Percentiles rank a stretch among this genome's conserved stretches.
phyloP scores from a whole-genome alignment of 768 basidiomycete species.

The Hericium rajendrae region DNA sequence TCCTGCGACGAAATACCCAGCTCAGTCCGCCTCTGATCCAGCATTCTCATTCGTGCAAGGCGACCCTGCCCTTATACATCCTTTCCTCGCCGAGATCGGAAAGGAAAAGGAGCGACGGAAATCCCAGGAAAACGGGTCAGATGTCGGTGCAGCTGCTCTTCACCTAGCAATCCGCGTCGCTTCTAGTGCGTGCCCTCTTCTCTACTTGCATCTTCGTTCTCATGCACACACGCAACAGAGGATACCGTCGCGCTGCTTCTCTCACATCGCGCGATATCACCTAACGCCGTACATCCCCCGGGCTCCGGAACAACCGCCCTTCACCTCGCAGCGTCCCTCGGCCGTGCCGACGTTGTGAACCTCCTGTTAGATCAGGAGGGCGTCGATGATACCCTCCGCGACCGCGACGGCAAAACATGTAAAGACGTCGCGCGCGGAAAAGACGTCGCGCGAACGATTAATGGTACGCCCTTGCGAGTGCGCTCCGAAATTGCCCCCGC shows the following conservation, averaged over 20 bases:
- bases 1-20: background rate
- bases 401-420: slow-evolving; percentile 56
- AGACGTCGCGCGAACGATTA: slow-evolving; percentile 56
- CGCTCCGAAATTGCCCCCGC: background rate
- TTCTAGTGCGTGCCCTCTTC: slow-evolving; percentile 39
- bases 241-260: slow-evolving; percentile 63
- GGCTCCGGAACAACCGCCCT: slow-evolving; percentile 66
- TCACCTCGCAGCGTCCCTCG: slow-evolving; percentile 64
- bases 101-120: slow-evolving; percentile 58
- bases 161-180: slow-evolving; percentile 81
- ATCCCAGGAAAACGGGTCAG: slow-evolving; percentile 37
- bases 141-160: slow-evolving; percentile 65
- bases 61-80: slow-evolving; percentile 71
- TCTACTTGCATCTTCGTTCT: background rate
- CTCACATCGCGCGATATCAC: slow-evolving; percentile 66
- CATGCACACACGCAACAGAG: slow-evolving; percentile 27
- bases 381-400: slow-evolving; percentile 70
- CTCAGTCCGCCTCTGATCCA: too few relatives aligned
- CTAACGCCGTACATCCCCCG: slow-evolving; percentile 67
- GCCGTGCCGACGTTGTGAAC: slow-evolving; percentile 60
- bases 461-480: slow-evolving; percentile 37
- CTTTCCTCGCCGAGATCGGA: slow-evolving; percentile 67
- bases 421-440: slow-evolving; percentile 64
- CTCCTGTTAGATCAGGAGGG: slow-evolving; percentile 70
- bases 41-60: slow-evolving; percentile 29